These are phyloP conservation scores for Russula dissimulans DNA, from an alignment of 768 basidiomycete species.

Conservation along the genomic window DNA sequence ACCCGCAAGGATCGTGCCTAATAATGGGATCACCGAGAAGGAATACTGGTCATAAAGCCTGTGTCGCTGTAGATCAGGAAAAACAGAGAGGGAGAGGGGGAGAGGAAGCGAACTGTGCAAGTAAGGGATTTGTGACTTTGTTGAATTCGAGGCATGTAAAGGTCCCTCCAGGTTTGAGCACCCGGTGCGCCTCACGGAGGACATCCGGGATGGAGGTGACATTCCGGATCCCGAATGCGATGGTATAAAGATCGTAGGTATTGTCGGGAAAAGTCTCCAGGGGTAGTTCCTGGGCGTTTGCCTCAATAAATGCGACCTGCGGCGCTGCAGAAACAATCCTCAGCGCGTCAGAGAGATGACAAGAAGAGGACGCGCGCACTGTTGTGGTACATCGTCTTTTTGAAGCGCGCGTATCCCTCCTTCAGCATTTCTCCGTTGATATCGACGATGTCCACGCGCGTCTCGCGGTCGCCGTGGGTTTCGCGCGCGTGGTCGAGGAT, in stretches of 20 bases:
- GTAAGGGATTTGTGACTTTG: conserved; percentile 78
- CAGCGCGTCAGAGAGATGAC: not conserved
- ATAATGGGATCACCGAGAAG: conserved; percentile 86
- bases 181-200: conserved; percentile 81
- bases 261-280: conserved; percentile 61
- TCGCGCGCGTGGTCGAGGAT: conserved; percentile 88
- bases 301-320: conserved; percentile 87
- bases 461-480: conserved; percentile 83
- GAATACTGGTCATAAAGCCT: conserved; percentile 94
- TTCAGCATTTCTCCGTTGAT: conserved; percentile 94
- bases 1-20: conserved; percentile 94
- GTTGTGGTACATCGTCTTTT: conserved; percentile 97
- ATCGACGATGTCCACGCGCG: conserved; percentile 82
- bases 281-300: conserved; percentile 81
- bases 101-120: conserved; percentile 61
- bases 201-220: conserved; percentile 89
- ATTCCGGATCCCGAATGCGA: conserved; percentile 97
- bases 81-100: not conserved
- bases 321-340: conserved; percentile 46
- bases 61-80: not conserved
- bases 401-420: conserved; percentile 83
- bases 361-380: conserved; percentile 42
- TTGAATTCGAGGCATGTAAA: conserved; percentile 97
- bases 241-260: conserved; percentile 93
- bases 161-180: conserved; percentile 91